These are phyloP conservation scores for Rhynchosporium graminicola DNA, from an alignment of 2,329 filamentous ascomycete genomes.

Conservation along the genomic window DNA sequence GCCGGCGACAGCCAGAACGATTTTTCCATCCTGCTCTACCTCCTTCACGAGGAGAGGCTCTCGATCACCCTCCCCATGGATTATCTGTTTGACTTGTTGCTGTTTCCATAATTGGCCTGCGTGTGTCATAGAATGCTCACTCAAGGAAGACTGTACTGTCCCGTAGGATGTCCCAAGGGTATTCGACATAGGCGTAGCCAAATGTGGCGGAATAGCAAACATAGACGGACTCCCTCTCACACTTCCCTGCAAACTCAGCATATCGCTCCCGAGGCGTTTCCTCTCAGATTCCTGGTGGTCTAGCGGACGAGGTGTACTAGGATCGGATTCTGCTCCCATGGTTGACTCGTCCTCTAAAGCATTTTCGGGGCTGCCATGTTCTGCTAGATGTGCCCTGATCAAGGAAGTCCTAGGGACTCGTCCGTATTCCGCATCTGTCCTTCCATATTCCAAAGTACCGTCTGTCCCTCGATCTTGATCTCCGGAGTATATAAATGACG, in stretches of 20 bases:
- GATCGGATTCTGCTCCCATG: slow-evolving; percentile 20
- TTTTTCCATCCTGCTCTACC: slow-evolving; percentile 82
- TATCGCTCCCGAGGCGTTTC: slow-evolving; percentile 29
- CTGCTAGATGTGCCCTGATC: slow-evolving; percentile 55
- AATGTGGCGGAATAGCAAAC: slow-evolving; percentile 59
- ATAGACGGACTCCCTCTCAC: slow-evolving; percentile 49
- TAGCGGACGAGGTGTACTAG: slow-evolving; percentile 36
- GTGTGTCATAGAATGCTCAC: slow-evolving; percentile 50
- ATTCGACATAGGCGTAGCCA: slow-evolving; percentile 69
- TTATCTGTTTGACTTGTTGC: slow-evolving; percentile 48
- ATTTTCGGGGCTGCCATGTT: slow-evolving; percentile 38
- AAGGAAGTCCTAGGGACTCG: slow-evolving; percentile 41
- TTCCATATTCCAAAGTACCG: slow-evolving; percentile 33
- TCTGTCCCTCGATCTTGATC: slow-evolving; percentile 48
- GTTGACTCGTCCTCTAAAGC: slow-evolving; percentile 36
- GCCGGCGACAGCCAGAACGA: slow-evolving; percentile 82
- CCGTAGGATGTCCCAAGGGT: slow-evolving; percentile 68
- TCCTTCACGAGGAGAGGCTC: slow-evolving; percentile 85
- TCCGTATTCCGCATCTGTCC: slow-evolving; percentile 33
- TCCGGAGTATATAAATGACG: slow-evolving; percentile 68
- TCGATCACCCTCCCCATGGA: slow-evolving; percentile 57
- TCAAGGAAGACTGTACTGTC: slow-evolving; percentile 45
- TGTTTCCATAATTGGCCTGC: slow-evolving; percentile 54
- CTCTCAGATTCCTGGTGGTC: slow-evolving; percentile 44
- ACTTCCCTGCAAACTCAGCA: slow-evolving; percentile 37